These are phyloP conservation scores for Juncus effusus DNA, from an alignment of 176 grass and related monocot species.

Conservation along the genomic window DNA sequence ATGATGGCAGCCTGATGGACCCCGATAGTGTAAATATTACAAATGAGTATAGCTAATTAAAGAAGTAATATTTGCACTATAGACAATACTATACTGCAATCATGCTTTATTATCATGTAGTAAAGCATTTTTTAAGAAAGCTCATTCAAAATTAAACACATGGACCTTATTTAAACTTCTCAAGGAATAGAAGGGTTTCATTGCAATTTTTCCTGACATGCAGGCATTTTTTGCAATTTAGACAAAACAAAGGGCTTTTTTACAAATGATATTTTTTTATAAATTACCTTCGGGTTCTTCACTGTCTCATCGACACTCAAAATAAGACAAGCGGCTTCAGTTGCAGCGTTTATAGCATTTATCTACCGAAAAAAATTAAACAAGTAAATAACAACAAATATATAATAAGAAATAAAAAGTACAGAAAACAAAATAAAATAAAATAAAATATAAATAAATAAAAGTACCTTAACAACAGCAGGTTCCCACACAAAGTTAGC, in stretches of 20 bases:
- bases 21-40: too few relatives aligned
- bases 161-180: too few relatives aligned
- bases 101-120: too few relatives aligned
- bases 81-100: too few relatives aligned
- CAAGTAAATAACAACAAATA: constrained; percentile 8
- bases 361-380: constrained; percentile 42
- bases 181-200: background rate
- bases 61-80: too few relatives aligned
- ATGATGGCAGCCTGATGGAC: background rate
- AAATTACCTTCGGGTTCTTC: constrained; percentile 91
- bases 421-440: constrained; percentile 12
- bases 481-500: constrained; percentile 99
- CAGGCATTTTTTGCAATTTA: background rate
- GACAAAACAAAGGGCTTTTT: background rate
- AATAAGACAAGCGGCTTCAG: constrained; percentile 81
- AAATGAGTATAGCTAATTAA: too few relatives aligned
- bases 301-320: constrained; percentile 94
- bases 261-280: background rate
- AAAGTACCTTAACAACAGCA: constrained; percentile 93
- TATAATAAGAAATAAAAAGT: constrained; percentile 2
- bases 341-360: constrained; percentile 92
- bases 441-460: background rate
- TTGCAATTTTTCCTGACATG: background rate
- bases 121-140: background rate
- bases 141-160: too few relatives aligned